A percentile compares a stretch with the other conserved stretches of the same genome.
Conservation (phyloP, 768 basidiomycete genomes). For the Mycena rosella region DNA sequence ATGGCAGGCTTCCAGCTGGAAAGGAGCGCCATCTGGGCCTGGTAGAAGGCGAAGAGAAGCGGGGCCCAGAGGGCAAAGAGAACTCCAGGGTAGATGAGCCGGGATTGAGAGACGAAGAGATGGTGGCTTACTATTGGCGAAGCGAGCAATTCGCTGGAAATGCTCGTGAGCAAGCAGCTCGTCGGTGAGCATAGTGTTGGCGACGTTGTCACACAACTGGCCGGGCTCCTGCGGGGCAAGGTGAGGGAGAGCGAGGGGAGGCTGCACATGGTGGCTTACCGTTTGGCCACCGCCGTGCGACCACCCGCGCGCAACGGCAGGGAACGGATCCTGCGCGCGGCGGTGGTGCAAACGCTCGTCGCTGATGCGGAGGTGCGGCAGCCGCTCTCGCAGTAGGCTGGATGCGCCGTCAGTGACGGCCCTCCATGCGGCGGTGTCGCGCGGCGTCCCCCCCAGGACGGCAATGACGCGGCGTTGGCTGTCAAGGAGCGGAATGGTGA, state of each 20-base stretch:
- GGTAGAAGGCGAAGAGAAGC: neutral
- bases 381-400: neutral
- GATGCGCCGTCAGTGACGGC: neutral
- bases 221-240: neutral
- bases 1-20: neutral
- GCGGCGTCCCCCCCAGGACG: neutral
- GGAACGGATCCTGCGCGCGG: neutral
- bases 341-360: neutral
- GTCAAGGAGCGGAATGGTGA: neutral
- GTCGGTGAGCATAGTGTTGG: neutral
- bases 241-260: too few species aligned
- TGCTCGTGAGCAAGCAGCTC: neutral
- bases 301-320: neutral
- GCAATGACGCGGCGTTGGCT: neutral
- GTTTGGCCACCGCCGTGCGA: neutral
- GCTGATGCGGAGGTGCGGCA: neutral
- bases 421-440: neutral
- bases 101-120: neutral
- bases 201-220: neutral
- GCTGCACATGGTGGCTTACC: neutral
- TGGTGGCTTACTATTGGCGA: neutral
- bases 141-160: neutral
- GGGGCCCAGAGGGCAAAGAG: neutral
- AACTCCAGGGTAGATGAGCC: neutral
- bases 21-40: neutral